Evolutionary conservation across 179 eudicot genomes (phyloP).

Genomic region (Nepenthes alata): DNA sequence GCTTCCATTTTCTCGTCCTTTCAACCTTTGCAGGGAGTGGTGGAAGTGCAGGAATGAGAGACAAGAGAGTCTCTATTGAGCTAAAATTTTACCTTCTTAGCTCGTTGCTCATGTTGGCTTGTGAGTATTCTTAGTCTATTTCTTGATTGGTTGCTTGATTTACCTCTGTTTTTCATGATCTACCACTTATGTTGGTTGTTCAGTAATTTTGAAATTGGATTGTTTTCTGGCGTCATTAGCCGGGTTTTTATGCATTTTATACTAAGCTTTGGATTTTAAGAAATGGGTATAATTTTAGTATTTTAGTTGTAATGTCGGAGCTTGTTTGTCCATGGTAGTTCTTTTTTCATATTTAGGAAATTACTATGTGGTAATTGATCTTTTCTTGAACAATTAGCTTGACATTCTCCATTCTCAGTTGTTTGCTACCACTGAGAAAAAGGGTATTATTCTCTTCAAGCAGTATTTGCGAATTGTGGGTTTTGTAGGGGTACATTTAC

Average conservation of each 20-base stretch:
- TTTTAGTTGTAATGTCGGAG: no score
- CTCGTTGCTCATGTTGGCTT: conserved; percentile 29
- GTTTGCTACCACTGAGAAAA: background rate
- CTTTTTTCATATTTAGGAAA: no score
- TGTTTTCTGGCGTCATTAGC: background rate
- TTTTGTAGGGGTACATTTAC: no score
- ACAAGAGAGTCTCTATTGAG: conserved; percentile 13
- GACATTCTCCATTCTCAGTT: no score
- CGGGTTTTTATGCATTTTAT: no score
- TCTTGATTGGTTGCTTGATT: conserved; percentile 5
- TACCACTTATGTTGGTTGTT: conserved; percentile 6
- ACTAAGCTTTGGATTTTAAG: no score
- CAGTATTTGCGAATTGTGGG: background rate
- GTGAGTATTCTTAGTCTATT: conserved; percentile 33
- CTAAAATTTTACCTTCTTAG: conserved; percentile 22
- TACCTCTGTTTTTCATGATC: conserved; percentile 13
- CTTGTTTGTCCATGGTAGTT: no score
- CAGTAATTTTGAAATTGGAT: conserved; percentile 7
- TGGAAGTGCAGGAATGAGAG: conserved; percentile 33
- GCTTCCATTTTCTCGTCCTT: background rate
- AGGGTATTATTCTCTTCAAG: background rate
- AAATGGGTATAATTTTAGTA: no score
- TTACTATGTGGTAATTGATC: no score
- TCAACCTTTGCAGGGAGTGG: background rate
- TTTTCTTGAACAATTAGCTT: background rate